phyloP scores from a whole-genome alignment of 371 early-diverging fungal species.

The Basidiobolus meristosporus region DNA sequence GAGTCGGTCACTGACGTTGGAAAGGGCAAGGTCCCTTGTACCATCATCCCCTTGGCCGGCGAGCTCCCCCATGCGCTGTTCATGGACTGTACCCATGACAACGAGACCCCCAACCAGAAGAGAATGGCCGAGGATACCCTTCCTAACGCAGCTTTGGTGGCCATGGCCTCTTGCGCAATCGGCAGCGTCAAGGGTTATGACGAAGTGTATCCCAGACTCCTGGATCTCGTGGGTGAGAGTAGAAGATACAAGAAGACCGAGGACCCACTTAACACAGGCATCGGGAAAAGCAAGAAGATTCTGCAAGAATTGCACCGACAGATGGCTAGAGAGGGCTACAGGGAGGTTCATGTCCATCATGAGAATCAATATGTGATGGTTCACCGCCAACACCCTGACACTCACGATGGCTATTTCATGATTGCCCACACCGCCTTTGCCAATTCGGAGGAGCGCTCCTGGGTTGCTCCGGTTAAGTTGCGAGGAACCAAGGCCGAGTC shows the following conservation, averaged over 20 bases:
- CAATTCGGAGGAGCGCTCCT: background rate
- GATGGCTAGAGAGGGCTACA: constrained; percentile 64
- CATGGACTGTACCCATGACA: constrained; percentile 98
- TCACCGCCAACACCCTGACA: constrained; percentile 78
- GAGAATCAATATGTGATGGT: constrained; percentile 75
- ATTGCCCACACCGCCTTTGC: constrained; percentile 75
- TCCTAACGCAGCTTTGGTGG: constrained; percentile 77
- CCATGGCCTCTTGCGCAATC: constrained; percentile 74
- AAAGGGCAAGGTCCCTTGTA: constrained; percentile 4
- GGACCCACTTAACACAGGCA: constrained; percentile 26
- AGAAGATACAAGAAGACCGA: constrained; percentile 40
- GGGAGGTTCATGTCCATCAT: constrained; percentile 86
- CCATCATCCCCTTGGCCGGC: constrained; percentile 10
- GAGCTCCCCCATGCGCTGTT: constrained; percentile 79
- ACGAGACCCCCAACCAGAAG: constrained; percentile 85
- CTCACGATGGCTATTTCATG: constrained; percentile 76
- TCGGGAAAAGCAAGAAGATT: constrained; percentile 45
- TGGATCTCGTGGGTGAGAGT: constrained; percentile 76
- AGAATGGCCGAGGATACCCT: constrained; percentile 69
- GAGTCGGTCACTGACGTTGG: constrained; percentile 3
- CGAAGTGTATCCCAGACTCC: constrained; percentile 63
- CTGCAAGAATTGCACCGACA: constrained; percentile 56
- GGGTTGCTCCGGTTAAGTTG: background rate
- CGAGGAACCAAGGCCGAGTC: background rate
- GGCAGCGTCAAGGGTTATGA: constrained; percentile 95